Base-by-base conservation (phyloP, 352 stramenopile genomes). In the Pythium insidiosum region DNA sequence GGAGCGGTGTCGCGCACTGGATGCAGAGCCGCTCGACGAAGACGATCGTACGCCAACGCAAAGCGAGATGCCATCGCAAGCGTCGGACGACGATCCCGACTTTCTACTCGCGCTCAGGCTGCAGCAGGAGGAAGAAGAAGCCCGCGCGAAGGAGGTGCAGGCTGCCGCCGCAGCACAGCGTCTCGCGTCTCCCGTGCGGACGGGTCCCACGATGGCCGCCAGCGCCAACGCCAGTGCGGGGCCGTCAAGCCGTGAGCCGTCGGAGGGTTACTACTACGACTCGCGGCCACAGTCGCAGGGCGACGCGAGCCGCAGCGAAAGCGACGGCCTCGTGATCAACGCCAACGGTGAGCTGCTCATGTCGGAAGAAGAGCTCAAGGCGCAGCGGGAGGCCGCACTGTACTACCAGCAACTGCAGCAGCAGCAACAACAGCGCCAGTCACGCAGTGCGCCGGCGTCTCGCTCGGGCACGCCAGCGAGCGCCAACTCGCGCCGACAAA, bases 331-430 rank as follows among this genome's bases (percentile, higher is more conserved):
- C 29, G 50, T 58, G 0, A 22, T 79, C 21, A 65, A 68, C 9
- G 58, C 47, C 29, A 66, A 88, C 45, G 73, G 73, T 0, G 56
- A 84, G 43, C 56, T 90, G 28, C 25, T 83, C 36, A 35, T 93
- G 7, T 75, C 70, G 5, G 59, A 80, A 36, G 67, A 77, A 29
- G 70, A 87, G 7, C 47, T 92, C 5, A 73, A 84, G 35, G 73
- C 70, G 4, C 81, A 93, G 51, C 73, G 64, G 20, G 59, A 86
- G 23, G 73, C 75, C 2, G 75, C 80, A 41, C 48, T 42, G 30
- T 89, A 82, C 40, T 93, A 88, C 45, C 64, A 84, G n/a, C 65
- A 88, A 42, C 66, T 75, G 38, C 84, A 85, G 2, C 49, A 67
- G 6, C 58, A 68, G 10, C 53, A 59, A 19, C 57, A 50, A n/a